A percentile compares a stretch with the other conserved stretches of the same genome.
Conservation (phyloP, 208 protist species). For the Lotmaria passim region DNA sequence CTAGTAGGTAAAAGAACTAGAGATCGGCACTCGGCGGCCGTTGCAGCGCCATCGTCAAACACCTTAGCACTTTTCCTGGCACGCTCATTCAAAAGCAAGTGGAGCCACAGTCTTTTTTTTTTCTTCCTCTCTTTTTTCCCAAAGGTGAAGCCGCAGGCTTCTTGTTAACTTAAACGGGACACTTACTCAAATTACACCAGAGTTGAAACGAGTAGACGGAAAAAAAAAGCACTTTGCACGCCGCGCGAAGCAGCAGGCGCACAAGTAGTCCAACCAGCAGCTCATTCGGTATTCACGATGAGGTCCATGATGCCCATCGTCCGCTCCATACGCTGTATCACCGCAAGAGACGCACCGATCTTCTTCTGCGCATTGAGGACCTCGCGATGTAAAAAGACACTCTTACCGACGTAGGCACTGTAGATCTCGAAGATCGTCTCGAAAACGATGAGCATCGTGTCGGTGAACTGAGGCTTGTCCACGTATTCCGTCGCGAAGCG, state of each 20-base stretch:
- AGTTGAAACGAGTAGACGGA: background rate
- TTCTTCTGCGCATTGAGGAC: slow-evolving; percentile 71
- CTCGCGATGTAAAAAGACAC: slow-evolving; percentile 80
- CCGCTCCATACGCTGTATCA: slow-evolving; percentile 67
- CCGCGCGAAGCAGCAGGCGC: background rate
- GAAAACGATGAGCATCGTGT: slow-evolving; percentile 76
- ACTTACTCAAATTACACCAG: background rate
- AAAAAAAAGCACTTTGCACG: background rate
- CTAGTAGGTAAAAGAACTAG: no score
- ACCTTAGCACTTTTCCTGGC: no score
- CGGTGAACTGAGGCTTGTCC: slow-evolving; percentile 77
- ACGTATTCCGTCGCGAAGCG: slow-evolving; percentile 77
- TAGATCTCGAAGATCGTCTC: slow-evolving; percentile 89
- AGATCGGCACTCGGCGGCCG: no score
- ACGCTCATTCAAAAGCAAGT: no score
- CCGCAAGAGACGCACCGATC: slow-evolving; percentile 60
- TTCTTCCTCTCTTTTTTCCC: slow-evolving; percentile 5
- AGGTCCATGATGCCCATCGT: slow-evolving; percentile 84
- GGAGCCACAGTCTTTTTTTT: no score
- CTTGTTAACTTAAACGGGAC: slow-evolving; percentile 3
- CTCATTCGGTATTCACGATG: slow-evolving; percentile 66
- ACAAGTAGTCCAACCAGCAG: background rate
- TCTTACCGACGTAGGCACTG: slow-evolving; percentile 54
- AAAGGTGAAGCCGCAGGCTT: no score
- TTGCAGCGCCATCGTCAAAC: no score